Conservation (phyloP, 768 basidiomycete species). For the Leccinum imitatum region DNA sequence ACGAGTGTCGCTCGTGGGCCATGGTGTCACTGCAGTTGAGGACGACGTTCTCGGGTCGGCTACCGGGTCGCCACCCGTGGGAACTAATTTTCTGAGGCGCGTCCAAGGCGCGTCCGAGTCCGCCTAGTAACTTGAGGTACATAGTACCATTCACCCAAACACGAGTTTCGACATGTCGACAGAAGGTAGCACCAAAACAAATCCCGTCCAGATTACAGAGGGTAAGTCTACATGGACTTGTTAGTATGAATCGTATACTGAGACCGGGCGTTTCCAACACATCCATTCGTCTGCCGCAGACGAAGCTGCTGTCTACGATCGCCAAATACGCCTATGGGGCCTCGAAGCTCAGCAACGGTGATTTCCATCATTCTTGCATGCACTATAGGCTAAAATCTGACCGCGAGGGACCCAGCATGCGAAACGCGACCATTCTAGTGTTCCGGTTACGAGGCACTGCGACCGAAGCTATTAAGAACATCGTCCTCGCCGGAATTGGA, state of each 20-base stretch:
- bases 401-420: conserved; percentile 60
- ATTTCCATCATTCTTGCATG: conserved; percentile 13
- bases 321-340: conserved; percentile 97
- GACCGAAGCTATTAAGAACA: conserved; percentile 95
- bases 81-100: too few relatives aligned
- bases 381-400: conserved; percentile 9
- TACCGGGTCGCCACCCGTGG: too few relatives aligned
- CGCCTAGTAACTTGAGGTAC: too few relatives aligned
- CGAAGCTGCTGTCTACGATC: conserved; percentile 88
- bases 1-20: too few relatives aligned
- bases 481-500: conserved; percentile 95
- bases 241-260: neutral
- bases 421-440: conserved; percentile 87
- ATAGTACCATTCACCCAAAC: too few relatives aligned
- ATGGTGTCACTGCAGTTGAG: too few relatives aligned
- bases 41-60: too few relatives aligned
- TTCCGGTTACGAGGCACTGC: conserved; percentile 79
- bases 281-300: conserved; percentile 32
- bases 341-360: conserved; percentile 96
- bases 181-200: conserved; percentile 34
- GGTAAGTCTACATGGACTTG: conserved; percentile 39
- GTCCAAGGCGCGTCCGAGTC: too few relatives aligned
- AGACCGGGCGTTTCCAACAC: conserved; percentile 1
- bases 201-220: conserved; percentile 60
- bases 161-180: conserved; percentile 17